Base-by-base conservation (phyloP, 164 flowering plant genomes). In the Vitis cinerea region DNA sequence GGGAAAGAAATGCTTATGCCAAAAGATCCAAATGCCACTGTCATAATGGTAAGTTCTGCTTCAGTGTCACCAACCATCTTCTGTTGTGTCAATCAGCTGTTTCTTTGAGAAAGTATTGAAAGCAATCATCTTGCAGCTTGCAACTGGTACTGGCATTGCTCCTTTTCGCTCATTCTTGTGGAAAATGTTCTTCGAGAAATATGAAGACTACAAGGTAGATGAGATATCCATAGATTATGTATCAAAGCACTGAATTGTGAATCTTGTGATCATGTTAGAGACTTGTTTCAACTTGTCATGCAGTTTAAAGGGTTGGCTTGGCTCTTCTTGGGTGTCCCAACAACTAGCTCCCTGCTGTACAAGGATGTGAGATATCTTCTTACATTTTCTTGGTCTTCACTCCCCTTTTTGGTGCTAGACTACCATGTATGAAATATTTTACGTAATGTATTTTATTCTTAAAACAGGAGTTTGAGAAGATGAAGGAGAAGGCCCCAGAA, bases 1-100 rank as follows among this genome's bases (percentile, higher is more conserved):
- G 99, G 99, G 70, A 95, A 93, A 83, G 99, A 93, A 82, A 95
- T 95, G 97, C 95, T 93, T 64, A 90, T 95, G 99, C 98, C 99
- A 3, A 83, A 81, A 72, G 98, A 95, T 76, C 98, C 97, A 7
- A 90, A 88, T 80, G 93, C 98, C 51, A 95, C 97, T 0, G 48
- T 95, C 66, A 77, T 95, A 29, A 95, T 91, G 99, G 99, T 95
- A 79, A 30, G 23, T 17, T 67, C 68, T 49, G 3, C 9, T 65
- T 31, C 16, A 37, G 44, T 54, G 13, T 37, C 56, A 37, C 44
- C 44, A 37, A 37, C 44, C 5, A 37, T 37, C 44, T 37, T 37
- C 7, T 37, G 44, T 37, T 37, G 0, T 37, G 44, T 3, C 44
- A 37, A 37, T 31, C 44, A 31, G 44, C 7, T 37, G 44, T 37